Evolutionary conservation across 2,329 filamentous ascomycete genomes (phyloP).

Genomic region (Colletotrichum viniferum): DNA sequence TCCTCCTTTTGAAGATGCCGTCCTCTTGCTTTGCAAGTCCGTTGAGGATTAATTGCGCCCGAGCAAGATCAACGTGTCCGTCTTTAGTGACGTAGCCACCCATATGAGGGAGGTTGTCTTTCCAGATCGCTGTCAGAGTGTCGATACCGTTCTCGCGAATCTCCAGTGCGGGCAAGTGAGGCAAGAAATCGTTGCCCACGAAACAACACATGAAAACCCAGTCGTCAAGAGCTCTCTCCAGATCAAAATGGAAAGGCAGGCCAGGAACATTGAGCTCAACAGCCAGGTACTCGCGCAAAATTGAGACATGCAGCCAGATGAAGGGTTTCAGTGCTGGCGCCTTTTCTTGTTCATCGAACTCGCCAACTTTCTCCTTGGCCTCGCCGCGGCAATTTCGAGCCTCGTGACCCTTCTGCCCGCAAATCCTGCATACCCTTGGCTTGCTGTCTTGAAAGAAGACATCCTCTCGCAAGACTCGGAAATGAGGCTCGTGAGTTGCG

Average conservation of each 20-base stretch:
- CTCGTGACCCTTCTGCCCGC: constrained; percentile 91
- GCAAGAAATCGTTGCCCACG: constrained; percentile 97
- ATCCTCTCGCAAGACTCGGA: constrained; percentile 94
- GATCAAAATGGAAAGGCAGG: constrained; percentile 86
- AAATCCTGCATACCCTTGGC: constrained; percentile 81
- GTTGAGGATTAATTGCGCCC: constrained; percentile 85
- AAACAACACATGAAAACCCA: constrained; percentile 99
- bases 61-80: constrained; percentile 84
- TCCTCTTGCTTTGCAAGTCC: constrained; percentile 93
- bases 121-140: constrained; percentile 95
- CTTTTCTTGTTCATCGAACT: constrained; percentile 82
- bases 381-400: constrained; percentile 83
- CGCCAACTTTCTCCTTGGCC: constrained; percentile 76
- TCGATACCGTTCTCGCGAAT: constrained; percentile 98
- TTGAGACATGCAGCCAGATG: constrained; percentile 95
- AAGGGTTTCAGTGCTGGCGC: constrained; percentile 81
- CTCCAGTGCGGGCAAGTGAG: constrained; percentile 95
- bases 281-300: constrained; percentile 90
- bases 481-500: constrained; percentile 96
- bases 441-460: constrained; percentile 92
- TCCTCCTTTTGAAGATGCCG: constrained; percentile 86
- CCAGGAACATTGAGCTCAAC: constrained; percentile 85
- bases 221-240: constrained; percentile 93
- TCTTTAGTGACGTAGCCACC: constrained; percentile 96
- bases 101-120: constrained; percentile 88